phyloP scores from a whole-genome alignment of 1,139 yeast genomes.

The Kurtzmaniella quercitrusa region DNA sequence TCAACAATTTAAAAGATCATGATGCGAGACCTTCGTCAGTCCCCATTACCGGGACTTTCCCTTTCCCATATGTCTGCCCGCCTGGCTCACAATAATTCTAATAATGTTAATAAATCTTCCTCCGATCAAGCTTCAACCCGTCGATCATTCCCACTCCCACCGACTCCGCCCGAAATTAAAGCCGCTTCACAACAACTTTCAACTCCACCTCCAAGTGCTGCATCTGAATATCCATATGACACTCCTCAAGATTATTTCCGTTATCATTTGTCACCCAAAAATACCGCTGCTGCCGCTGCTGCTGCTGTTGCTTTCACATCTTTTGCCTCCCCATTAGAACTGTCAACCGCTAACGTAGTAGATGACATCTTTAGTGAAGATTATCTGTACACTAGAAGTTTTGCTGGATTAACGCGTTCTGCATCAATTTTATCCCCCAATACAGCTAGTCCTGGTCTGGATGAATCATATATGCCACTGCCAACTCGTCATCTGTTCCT shows the following conservation, averaged over 20 bases:
- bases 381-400: not conserved
- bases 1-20: too few species aligned
- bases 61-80: too few species aligned
- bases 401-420: constrained; percentile 1
- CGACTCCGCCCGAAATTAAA: not conserved
- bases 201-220: constrained; percentile 4
- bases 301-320: too few species aligned
- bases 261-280: constrained; percentile 3
- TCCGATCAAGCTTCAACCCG: too few species aligned
- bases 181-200: constrained; percentile 1
- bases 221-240: constrained; percentile 5
- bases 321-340: constrained; percentile 6
- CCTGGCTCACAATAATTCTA: too few species aligned
- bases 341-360: not conserved
- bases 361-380: not conserved
- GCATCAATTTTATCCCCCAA: constrained; percentile 7
- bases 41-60: too few species aligned
- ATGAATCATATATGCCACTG: constrained; percentile 7
- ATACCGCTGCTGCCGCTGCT: not conserved
- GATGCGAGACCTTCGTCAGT: too few species aligned
- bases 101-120: too few species aligned
- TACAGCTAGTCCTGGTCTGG: constrained; percentile 7
- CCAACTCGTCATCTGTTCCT: constrained; percentile 24
- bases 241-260: constrained; percentile 6
- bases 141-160: not conserved